Conservation (phyloP, 2,329 filamentous ascomycete genomes). For the Pseudonectria foliicola region DNA sequence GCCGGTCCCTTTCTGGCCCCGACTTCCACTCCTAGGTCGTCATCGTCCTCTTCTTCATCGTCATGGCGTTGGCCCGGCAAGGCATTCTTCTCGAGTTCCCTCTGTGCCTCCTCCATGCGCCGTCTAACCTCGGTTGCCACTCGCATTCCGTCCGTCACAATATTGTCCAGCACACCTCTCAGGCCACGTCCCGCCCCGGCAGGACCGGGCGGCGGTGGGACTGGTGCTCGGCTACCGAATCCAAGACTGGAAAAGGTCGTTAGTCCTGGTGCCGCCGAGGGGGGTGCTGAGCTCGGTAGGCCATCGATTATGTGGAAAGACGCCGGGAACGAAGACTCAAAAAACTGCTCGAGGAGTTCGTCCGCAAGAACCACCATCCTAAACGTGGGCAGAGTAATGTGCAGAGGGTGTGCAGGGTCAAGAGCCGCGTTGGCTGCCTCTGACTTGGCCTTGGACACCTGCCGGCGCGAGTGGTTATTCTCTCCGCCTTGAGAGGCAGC, state of each 20-base stretch:
- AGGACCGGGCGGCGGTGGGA: conserved; percentile 33
- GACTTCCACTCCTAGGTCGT: conserved; percentile 40
- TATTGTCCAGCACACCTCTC: conserved; percentile 90
- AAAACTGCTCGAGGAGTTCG: conserved; percentile 92
- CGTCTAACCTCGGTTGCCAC: conserved; percentile 88
- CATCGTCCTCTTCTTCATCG: conserved; percentile 64
- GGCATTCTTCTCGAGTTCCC: conserved; percentile 79
- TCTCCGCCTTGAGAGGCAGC: conserved; percentile 16
- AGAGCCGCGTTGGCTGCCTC: conserved; percentile 83
- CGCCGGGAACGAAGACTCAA: conserved; percentile 88
- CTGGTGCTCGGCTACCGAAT: conserved; percentile 37
- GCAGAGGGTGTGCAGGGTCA: conserved; percentile 84
- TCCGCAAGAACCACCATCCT: conserved; percentile 97
- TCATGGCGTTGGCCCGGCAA: conserved; percentile 57
- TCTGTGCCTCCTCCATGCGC: conserved; percentile 92
- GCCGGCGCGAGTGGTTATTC: conserved; percentile 21
- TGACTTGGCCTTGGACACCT: conserved; percentile 56
- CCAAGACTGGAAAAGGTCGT: conserved; percentile 78
- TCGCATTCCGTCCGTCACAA: conserved; percentile 94
- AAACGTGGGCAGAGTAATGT: conserved; percentile 96
- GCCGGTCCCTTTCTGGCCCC: conserved; percentile 30
- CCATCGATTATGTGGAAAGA: conserved; percentile 83
- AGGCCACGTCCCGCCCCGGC: conserved; percentile 61
- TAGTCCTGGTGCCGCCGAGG: conserved; percentile 51
- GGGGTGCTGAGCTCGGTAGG: conserved; percentile 27